Base-by-base conservation (phyloP, 2,329 filamentous ascomycete species). In the Fusarium sp. region DNA sequence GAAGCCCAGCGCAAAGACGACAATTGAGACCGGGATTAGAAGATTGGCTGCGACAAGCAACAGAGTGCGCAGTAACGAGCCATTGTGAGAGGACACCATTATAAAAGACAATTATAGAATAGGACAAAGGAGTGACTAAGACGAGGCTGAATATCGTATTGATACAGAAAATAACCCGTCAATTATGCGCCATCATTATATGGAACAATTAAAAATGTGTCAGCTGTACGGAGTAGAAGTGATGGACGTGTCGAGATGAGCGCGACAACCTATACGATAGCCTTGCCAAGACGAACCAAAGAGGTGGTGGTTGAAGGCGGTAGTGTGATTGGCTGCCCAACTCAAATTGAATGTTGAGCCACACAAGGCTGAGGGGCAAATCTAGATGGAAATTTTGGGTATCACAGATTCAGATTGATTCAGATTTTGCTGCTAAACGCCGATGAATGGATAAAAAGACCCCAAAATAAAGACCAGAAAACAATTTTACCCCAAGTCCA, bases 1-100 rank as follows among this genome's bases (percentile, higher is more conserved):
- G 87, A 99, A 99, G 20, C 96, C 96, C 38, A 91, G 90, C 33
- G 94, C 95, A 82, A 98, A 98, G 73, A 92, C 83, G 61, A 93
- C 76, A 73, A 95, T 90, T 52, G 94, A 92, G 63, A 93, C 80
- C 7, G 94, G 93, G 49, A 98, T 90, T 69, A 98, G 83, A 38
- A 95, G 64, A 82, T 98, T 98, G 78, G 94, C 92, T 73, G 90
- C 83, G 58, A 88, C 80, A 69, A 95, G 89, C 71, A 89, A 80
- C 58, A 85, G 62, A 67, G 80, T 82, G 66, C 80, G 80, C 66
- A 77, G 63, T 51, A 79, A 70, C 51, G 78, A 79, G 71, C 77
- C 73, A 63, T 77, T 72, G 33, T 58, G 73, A 56, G 69, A 54
- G 67, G 76, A 72, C 63, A 78, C 75, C 78, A 77, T 80, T 69